Conservation (phyloP, 2,329 filamentous ascomycete genomes). For the Beauveria rudraprayagi region DNA sequence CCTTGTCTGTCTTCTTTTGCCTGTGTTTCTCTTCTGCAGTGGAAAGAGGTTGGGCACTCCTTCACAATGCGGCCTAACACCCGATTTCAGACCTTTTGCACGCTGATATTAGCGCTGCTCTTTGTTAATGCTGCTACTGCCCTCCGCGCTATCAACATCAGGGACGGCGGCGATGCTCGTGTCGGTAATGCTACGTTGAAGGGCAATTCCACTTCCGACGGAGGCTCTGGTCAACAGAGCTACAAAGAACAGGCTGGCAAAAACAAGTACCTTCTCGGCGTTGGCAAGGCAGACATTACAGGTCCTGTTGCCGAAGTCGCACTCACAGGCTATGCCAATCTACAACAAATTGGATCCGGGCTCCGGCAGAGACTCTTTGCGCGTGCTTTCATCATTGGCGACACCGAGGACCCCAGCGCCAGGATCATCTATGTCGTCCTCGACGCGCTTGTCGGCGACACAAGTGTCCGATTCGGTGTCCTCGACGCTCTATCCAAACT, state of each 20-base stretch:
- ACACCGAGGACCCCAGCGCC: slow-evolving; percentile 55
- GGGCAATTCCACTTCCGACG: neutral
- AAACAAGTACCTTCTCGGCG: slow-evolving; percentile 41
- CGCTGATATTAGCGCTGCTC: neutral
- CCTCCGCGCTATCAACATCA: neutral
- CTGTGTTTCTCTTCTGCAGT: neutral
- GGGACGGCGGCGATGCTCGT: neutral
- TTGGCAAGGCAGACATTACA: slow-evolving; percentile 51
- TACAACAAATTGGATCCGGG: slow-evolving; percentile 73
- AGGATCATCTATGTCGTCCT: slow-evolving; percentile 81
- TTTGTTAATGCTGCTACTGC: neutral
- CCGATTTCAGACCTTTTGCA: neutral
- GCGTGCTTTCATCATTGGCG: slow-evolving; percentile 78
- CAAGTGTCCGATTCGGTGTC: slow-evolving; percentile 76
- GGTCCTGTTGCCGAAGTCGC: slow-evolving; percentile 86
- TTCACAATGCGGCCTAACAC: neutral
- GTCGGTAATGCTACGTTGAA: neutral
- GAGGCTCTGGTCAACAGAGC: neutral
- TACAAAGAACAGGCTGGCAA: slow-evolving; percentile 5
- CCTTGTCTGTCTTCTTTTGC: neutral
- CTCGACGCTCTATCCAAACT: slow-evolving; percentile 62
- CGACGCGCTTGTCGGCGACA: slow-evolving; percentile 82
- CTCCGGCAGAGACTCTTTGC: slow-evolving; percentile 82
- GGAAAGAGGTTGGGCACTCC: neutral
- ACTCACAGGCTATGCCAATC: slow-evolving; percentile 84